Evolutionary conservation across 192 early-diverging fungal genomes (phyloP).

Genomic region (Coemansia sp.): DNA sequence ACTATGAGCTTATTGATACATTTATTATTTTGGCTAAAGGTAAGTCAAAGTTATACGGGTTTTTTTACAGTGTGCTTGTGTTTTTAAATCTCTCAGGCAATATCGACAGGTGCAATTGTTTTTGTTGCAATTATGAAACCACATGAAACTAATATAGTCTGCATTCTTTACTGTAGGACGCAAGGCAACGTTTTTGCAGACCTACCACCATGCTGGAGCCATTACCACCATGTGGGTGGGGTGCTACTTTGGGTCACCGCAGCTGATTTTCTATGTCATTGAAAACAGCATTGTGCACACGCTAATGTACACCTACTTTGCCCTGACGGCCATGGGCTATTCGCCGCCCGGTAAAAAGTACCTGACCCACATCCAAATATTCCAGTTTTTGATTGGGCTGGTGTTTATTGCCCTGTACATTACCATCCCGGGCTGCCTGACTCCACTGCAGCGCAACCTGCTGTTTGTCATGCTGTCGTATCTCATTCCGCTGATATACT

Average conservation of each 20-base stretch:
- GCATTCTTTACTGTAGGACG: slow-evolving; percentile 60
- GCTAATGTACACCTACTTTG: slow-evolving; percentile 86
- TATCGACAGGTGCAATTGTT: too few species aligned
- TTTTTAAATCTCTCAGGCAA: too few species aligned
- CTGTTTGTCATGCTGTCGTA: slow-evolving; percentile 69
- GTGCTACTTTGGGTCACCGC: slow-evolving; percentile 72
- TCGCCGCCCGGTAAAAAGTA: slow-evolving; percentile 79
- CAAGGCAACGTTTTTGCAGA: slow-evolving; percentile 75
- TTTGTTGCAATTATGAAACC: too few species aligned
- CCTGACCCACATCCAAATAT: slow-evolving; percentile 80
- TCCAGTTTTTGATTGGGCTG: slow-evolving; percentile 78
- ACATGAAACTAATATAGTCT: too few species aligned
- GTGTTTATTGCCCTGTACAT: slow-evolving; percentile 66
- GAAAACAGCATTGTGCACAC: slow-evolving; percentile 85
- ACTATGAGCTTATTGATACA: slow-evolving; percentile 87
- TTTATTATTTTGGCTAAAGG: slow-evolving; percentile 79
- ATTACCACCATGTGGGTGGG: slow-evolving; percentile 91
- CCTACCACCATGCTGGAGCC: slow-evolving; percentile 86
- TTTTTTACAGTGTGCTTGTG: background rate
- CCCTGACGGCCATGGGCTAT: slow-evolving; percentile 68
- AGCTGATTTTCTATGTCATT: slow-evolving; percentile 78
- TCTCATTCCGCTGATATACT: slow-evolving; percentile 70
- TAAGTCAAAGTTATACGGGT: slow-evolving; percentile 63
- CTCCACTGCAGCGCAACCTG: slow-evolving; percentile 59
- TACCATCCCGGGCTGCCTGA: slow-evolving; percentile 60